Evolutionary conservation across 2,329 filamentous ascomycete genomes (phyloP).

Genomic region (Botrytis byssoidea): DNA sequence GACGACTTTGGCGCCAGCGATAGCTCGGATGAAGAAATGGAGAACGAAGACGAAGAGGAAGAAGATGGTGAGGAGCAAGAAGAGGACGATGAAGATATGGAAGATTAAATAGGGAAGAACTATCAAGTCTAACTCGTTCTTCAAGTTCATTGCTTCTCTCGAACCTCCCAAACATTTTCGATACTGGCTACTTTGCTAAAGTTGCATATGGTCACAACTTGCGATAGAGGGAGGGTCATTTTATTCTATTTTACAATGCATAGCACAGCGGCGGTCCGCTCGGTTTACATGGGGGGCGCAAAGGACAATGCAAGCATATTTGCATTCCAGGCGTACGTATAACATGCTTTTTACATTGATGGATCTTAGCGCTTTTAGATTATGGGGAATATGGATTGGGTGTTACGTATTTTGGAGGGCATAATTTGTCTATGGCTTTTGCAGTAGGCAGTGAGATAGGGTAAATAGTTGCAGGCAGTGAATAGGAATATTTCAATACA

Average conservation of each 20-base stretch:
- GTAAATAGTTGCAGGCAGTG: conserved; percentile 5
- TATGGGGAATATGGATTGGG: conserved; percentile 17
- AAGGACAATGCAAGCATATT: conserved; percentile 25
- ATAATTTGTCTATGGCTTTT: conserved; percentile 11
- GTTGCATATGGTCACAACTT: conserved; percentile 8
- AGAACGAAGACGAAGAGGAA: conserved; percentile 53
- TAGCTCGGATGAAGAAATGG: conserved; percentile 58
- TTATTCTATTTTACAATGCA: conserved; percentile 30
- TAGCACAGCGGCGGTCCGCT: conserved; percentile 31
- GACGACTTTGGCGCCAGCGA: conserved; percentile 78
- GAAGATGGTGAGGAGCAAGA: conserved; percentile 58
- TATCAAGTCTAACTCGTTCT: conserved; percentile 13
- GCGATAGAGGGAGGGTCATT: conserved; percentile 16
- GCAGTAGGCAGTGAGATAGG: conserved; percentile 1
- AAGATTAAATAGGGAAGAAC: conserved; percentile 24
- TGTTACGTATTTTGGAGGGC: neutral
- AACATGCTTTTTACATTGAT: conserved; percentile 12
- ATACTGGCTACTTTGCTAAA: neutral
- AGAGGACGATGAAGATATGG: conserved; percentile 43
- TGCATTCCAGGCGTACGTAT: conserved; percentile 27
- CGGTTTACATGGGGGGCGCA: conserved; percentile 29
- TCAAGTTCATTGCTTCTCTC: conserved; percentile 3
- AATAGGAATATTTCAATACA: conserved; percentile 2
- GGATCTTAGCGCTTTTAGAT: conserved; percentile 22
- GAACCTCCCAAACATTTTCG: neutral